These are phyloP conservation scores for Lasiosphaeria miniovina DNA, from an alignment of 495 filamentous ascomycete genomes.

Conservation along the genomic window DNA sequence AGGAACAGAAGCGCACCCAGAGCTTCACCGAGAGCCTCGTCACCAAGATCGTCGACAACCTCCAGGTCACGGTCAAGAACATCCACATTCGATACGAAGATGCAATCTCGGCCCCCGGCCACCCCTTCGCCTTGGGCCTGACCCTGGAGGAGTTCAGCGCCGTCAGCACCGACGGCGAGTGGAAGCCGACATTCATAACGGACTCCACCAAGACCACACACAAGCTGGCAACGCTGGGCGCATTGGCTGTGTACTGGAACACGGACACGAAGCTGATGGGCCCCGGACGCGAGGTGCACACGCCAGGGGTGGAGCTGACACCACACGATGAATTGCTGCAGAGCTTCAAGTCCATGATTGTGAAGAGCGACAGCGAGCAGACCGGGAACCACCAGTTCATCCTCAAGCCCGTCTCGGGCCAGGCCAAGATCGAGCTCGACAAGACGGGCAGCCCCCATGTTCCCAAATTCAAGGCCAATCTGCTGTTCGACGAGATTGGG, in stretches of 20 bases:
- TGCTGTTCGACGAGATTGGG: constrained; percentile 94
- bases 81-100: constrained; percentile 98
- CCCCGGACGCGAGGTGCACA: constrained; percentile 67
- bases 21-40: constrained; percentile 93
- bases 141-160: constrained; percentile 95
- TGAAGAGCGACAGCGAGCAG: constrained; percentile 54
- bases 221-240: constrained; percentile 84
- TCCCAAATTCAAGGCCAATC: constrained; percentile 83
- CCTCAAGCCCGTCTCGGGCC: constrained; percentile 88
- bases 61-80: constrained; percentile 96
- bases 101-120: constrained; percentile 89
- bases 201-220: constrained; percentile 77
- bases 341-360: constrained; percentile 73
- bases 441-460: constrained; percentile 78
- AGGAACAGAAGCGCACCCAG: constrained; percentile 93
- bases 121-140: constrained; percentile 88
- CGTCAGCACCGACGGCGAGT: constrained; percentile 88
- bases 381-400: constrained; percentile 78
- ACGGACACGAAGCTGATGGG: constrained; percentile 84
- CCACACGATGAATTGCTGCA: constrained; percentile 70
- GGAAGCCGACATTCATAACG: constrained; percentile 93
- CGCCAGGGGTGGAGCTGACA: constrained; percentile 44
- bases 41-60: constrained; percentile 95
- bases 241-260: constrained; percentile 94
- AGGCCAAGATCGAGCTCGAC: constrained; percentile 87